phyloP scores from a whole-genome alignment of 176 grass and related monocot species.

The Metroxylon sagu region DNA sequence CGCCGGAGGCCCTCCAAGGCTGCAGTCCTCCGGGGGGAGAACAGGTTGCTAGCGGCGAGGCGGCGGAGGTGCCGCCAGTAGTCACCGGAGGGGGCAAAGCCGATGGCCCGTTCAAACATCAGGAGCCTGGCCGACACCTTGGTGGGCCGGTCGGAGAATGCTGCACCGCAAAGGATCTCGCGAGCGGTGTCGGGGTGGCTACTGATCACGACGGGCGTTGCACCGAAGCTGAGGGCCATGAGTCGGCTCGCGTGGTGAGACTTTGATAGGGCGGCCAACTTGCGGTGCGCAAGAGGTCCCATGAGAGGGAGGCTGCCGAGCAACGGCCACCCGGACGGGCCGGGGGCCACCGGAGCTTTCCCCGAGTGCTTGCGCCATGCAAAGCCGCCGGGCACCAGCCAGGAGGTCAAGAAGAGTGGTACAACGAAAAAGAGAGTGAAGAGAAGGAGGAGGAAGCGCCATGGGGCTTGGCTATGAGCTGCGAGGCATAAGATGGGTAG shows the following conservation, averaged over 20 bases:
- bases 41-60: conserved; percentile 10
- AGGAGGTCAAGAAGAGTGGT: neutral
- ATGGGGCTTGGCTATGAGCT: conserved; percentile 8
- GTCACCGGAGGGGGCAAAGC: conserved; percentile 25
- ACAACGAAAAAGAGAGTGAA: conserved; percentile 4
- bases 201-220: conserved; percentile 28
- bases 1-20: conserved; percentile 8
- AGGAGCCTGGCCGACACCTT: conserved; percentile 20
- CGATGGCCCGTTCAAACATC: conserved; percentile 36
- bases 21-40: conserved; percentile 25
- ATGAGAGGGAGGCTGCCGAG: conserved; percentile 17
- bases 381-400: conserved; percentile 13
- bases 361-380: neutral
- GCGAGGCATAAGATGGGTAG: conserved; percentile 6
- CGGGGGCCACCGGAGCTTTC: neutral
- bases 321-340: conserved; percentile 28
- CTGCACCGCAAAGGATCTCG: conserved; percentile 17
- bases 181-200: conserved; percentile 30
- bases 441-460: conserved; percentile 2
- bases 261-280: conserved; percentile 11
- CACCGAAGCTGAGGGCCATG: conserved; percentile 33
- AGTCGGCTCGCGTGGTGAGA: conserved; percentile 12
- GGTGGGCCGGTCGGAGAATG: conserved; percentile 26
- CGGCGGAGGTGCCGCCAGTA: conserved; percentile 46
- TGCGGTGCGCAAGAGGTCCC: conserved; percentile 28